Conservation (phyloP, 2,329 filamentous ascomycete genomes). For the Sarocladiaceae sp. region DNA sequence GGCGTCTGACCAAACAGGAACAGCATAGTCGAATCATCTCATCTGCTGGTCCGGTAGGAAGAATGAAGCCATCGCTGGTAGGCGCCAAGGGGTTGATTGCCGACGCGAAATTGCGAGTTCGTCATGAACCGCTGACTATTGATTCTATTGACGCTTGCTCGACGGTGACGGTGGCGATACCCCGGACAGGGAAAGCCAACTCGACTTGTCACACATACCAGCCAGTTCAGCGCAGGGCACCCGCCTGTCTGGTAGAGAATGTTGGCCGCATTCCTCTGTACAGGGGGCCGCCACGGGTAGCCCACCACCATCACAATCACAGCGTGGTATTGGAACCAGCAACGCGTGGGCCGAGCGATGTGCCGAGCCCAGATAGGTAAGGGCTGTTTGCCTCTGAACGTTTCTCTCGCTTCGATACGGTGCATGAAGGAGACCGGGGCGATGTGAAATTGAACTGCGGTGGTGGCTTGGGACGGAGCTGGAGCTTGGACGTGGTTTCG, state of each 20-base stretch:
- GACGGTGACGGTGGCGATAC: slow-evolving; percentile 5
- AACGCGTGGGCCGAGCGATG: slow-evolving; percentile 1
- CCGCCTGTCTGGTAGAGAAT: slow-evolving; percentile 1
- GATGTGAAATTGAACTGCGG: neutral
- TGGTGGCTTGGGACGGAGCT: slow-evolving; percentile 5
- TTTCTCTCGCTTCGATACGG: no score
- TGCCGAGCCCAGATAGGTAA: no score
- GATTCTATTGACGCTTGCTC: neutral
- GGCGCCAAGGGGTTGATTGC: neutral
- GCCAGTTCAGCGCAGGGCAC: no score
- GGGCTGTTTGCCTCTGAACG: neutral
- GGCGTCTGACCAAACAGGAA: neutral
- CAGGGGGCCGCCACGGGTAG: neutral
- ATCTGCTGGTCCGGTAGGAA: neutral
- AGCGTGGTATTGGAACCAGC: neutral
- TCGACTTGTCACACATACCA: no score
- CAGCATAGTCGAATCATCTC: neutral
- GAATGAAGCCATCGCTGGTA: neutral
- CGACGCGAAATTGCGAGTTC: slow-evolving; percentile 2
- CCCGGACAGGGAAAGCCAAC: neutral
- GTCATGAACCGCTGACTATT: slow-evolving; percentile 1
- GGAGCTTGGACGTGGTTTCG: slow-evolving; percentile 1
- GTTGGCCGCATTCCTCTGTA: neutral
- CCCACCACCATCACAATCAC: neutral
- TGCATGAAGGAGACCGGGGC: slow-evolving; percentile 3